Percentiles rank a stretch among this genome's conserved stretches.
These are phyloP conservation scores for Anthoceros angustus DNA, from an alignment of 225 moss, liverwort and hornwort species.

Conservation along the genomic window DNA sequence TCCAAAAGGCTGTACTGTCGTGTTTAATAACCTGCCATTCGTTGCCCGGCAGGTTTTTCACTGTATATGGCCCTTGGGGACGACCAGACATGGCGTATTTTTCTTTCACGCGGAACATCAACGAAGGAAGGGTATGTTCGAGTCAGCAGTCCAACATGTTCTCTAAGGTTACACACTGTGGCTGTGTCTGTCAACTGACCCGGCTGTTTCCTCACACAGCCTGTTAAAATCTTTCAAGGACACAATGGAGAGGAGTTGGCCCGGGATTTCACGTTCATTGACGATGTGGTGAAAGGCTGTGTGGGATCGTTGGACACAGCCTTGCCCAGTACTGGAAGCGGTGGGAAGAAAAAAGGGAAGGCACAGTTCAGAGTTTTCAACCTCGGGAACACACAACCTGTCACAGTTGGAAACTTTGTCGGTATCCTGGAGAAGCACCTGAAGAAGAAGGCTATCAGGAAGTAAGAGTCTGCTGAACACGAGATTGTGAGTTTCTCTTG, in stretches of 20 bases:
- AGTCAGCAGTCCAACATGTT: no score
- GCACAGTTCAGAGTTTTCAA: not conserved
- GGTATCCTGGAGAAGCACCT: not conserved
- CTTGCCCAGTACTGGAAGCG: not conserved
- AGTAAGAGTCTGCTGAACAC: not conserved
- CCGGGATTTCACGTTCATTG: not conserved
- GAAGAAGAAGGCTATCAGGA: not conserved
- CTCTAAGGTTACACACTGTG: no score
- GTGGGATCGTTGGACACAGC: not conserved
- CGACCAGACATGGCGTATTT: slow-evolving; percentile 3
- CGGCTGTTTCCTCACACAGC: not conserved
- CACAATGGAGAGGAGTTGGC: not conserved
- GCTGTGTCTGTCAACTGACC: not conserved
- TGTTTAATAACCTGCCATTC: no score
- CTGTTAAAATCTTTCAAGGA: not conserved
- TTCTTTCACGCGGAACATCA: slow-evolving; percentile 1
- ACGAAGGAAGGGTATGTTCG: not conserved
- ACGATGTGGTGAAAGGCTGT: not conserved
- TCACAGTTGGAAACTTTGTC: not conserved
- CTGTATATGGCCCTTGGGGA: not conserved
- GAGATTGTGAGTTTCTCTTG: not conserved
- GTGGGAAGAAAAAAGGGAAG: not conserved
- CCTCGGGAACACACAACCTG: not conserved
- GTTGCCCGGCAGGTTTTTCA: not conserved
- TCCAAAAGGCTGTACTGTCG: no score